Base-by-base conservation (phyloP, 306 rosid genomes). In the Gastrolobium villosum region DNA sequence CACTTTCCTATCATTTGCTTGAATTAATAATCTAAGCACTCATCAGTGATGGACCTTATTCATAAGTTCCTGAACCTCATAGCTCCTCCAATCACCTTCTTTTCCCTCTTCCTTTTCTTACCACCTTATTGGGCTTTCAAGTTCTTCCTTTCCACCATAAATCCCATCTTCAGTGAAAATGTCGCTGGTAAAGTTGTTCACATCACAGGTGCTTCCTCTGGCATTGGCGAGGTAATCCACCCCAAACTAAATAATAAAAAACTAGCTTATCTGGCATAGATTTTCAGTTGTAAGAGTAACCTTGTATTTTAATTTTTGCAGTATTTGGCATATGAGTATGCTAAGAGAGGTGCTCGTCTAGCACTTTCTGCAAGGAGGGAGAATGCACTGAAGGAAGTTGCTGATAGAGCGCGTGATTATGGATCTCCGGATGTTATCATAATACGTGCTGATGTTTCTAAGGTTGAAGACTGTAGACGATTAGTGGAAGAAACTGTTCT, bases 251-350 rank as follows among this genome's bases (percentile, higher is more conserved):
- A 3, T n/a, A 31, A 4, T 63, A 5, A 41, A 14, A 37, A 36
- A 36, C 31, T 6, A 62, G 31, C 4, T 62, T 39, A 15, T 5
- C 26, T 20, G 26, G 26, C 26, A 20, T 20, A 20, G 14, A 46
- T 46, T 20, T 65, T 65, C 9, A 65, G 71, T 54, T 20, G 71
- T 26, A 11, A 60, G 7, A 13, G 1, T 5, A 11, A 13, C 66
- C 20, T 35, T 65, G 3, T 28, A 4, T 68, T 13, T 2, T 11
- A 43, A 34, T 30, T 59, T 39, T 41, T 72, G 48, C 59, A 88
- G 93, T 67, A 87, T 54, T 77, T 93, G 84, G 94, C 91, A 1
- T 93, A 90, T n/a, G 96, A 93, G 76, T 90, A 93, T 80, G 96
- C 80, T 0, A 86, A 28, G 71, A 87, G 88, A 84, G 94, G 94